Evolutionary conservation across 345 rosid genomes (phyloP).

Genomic region (Cardamine chenopodiifolia): DNA sequence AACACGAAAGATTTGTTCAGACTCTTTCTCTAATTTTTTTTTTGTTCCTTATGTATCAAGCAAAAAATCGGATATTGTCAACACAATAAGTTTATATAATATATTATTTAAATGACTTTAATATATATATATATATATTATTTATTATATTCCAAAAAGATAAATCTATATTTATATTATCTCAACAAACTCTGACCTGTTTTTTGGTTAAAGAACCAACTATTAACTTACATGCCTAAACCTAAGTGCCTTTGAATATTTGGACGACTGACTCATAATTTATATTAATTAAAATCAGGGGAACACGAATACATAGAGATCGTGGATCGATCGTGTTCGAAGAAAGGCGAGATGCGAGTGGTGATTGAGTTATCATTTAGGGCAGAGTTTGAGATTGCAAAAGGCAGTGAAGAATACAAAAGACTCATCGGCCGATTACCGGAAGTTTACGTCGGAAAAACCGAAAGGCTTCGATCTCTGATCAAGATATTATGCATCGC

Average conservation of each 20-base stretch:
- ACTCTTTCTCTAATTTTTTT: background rate
- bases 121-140: too few species aligned
- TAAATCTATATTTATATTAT: too few species aligned
- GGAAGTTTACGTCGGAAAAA: conserved; percentile 72
- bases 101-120: too few species aligned
- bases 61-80: background rate
- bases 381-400: conserved; percentile 82
- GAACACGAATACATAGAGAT: conserved; percentile 70
- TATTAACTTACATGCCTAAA: too few species aligned
- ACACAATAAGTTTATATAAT: background rate
- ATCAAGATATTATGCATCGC: conserved; percentile 74
- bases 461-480: conserved; percentile 65
- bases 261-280: background rate
- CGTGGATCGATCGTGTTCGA: conserved; percentile 52
- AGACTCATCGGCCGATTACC: conserved; percentile 52
- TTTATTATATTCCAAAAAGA: too few species aligned
- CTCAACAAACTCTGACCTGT: too few species aligned
- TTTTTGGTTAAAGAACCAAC: too few species aligned
- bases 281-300: conserved; percentile 45
- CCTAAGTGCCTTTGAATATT: background rate
- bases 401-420: conserved; percentile 69
- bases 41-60: background rate
- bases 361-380: conserved; percentile 73
- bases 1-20: background rate
- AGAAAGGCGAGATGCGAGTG: conserved; percentile 58